Evolutionary conservation across 129 eudicot species (phyloP).

Genomic region (Smallanthus sonchifolius): DNA sequence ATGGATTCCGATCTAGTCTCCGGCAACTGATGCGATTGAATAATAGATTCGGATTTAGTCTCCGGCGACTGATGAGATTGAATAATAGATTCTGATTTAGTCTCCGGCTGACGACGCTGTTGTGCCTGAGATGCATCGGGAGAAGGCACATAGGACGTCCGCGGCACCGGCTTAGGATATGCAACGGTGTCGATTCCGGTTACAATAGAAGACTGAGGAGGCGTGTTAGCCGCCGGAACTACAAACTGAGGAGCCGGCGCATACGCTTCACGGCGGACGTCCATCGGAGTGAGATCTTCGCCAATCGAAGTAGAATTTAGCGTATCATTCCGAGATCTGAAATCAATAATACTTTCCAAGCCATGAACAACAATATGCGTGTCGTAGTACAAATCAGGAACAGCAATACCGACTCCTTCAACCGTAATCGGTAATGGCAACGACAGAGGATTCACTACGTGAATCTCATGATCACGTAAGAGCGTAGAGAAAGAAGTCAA

Average conservation of each 20-base stretch:
- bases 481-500: slow-evolving; percentile 34
- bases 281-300: background rate
- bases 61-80: background rate
- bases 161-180: slow-evolving; percentile 12
- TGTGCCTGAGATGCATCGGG: slow-evolving; percentile 4
- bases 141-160: background rate
- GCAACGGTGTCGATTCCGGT: slow-evolving; percentile 2
- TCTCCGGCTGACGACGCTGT: slow-evolving; percentile 9
- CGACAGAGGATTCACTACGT: slow-evolving; percentile 12
- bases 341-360: slow-evolving; percentile 34
- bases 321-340: slow-evolving; percentile 15
- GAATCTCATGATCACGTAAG: slow-evolving; percentile 17
- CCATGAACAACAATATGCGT: slow-evolving; percentile 48
- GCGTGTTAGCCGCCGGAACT: too few relatives aligned
- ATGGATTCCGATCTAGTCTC: background rate
- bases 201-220: too few relatives aligned
- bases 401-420: slow-evolving; percentile 33
- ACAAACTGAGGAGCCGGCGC: slow-evolving; percentile 12
- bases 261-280: background rate
- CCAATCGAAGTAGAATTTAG: background rate
- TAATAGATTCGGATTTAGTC: background rate
- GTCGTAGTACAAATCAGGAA: slow-evolving; percentile 42
- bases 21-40: background rate
- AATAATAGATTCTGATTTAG: background rate
- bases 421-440: slow-evolving; percentile 19